A percentile compares a stretch with the other conserved stretches of the same genome.
Evolutionary conservation across 352 stramenopile species (phyloP).

Genomic region (Pseudoperonospora humuli): DNA sequence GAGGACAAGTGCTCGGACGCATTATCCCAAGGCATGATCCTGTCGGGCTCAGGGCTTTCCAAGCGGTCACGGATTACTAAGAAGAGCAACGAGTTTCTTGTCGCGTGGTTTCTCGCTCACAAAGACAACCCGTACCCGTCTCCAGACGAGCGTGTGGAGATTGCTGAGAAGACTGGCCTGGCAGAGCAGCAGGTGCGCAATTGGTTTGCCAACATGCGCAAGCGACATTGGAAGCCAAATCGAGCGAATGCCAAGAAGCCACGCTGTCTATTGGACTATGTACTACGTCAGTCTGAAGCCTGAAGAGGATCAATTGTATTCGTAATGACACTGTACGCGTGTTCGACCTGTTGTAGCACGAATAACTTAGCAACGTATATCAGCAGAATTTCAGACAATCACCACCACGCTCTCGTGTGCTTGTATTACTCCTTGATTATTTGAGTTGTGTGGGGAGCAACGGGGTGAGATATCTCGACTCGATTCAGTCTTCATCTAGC

Average conservation of each 20-base stretch:
- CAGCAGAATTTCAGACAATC: not conserved
- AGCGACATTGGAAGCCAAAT: conserved; percentile 83
- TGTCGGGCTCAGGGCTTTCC: conserved; percentile 9
- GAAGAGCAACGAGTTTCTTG: conserved; percentile 79
- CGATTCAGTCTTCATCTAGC: conserved; percentile 55
- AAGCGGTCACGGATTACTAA: conserved; percentile 57
- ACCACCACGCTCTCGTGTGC: not conserved
- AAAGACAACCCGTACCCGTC: conserved; percentile 81
- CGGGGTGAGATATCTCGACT: not conserved
- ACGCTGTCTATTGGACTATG: conserved; percentile 66
- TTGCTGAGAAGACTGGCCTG: conserved; percentile 58
- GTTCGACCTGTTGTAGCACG: not conserved
- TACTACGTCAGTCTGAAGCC: conserved; percentile 54
- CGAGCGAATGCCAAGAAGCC: conserved; percentile 61
- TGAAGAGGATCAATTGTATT: conserved; percentile 7
- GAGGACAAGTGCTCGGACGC: conserved; percentile 33
- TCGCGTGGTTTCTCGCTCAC: conserved; percentile 81
- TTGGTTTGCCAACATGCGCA: conserved; percentile 87
- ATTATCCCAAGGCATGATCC: conserved; percentile 29
- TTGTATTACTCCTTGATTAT: conserved; percentile 1
- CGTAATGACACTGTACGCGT: conserved; percentile 1
- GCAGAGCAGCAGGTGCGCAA: conserved; percentile 81
- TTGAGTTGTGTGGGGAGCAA: not conserved
- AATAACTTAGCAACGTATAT: not conserved
- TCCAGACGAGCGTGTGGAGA: conserved; percentile 46